phyloP scores from a whole-genome alignment of 768 basidiomycete species.

The Tulasnella sp. region DNA sequence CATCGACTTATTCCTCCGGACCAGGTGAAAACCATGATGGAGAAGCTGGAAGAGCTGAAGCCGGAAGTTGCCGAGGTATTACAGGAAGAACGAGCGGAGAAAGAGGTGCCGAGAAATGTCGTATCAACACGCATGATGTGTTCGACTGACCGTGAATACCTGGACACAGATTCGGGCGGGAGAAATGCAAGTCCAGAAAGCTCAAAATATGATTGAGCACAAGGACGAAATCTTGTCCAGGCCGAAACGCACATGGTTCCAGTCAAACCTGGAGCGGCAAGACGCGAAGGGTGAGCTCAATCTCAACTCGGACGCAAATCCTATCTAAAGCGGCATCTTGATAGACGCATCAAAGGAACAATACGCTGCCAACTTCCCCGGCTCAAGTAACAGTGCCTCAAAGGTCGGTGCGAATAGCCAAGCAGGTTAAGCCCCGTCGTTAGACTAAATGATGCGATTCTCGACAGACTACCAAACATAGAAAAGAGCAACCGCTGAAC shows the following conservation, averaged over 20 bases:
- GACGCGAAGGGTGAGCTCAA: slow-evolving; percentile 67
- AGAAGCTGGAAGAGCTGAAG: slow-evolving; percentile 70
- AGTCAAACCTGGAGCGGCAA: slow-evolving; percentile 79
- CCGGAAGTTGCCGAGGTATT: slow-evolving; percentile 78
- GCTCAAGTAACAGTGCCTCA: slow-evolving; percentile 50
- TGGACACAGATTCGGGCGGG: slow-evolving; percentile 71
- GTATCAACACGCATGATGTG: slow-evolving; percentile 28
- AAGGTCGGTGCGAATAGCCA: slow-evolving; percentile 34
- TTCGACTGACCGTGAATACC: not conserved
- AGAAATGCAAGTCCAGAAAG: slow-evolving; percentile 95
- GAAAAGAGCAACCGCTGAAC: slow-evolving; percentile 81
- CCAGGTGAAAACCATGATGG: slow-evolving; percentile 67
- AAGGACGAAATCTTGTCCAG: slow-evolving; percentile 89
- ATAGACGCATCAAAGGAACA: slow-evolving; percentile 75
- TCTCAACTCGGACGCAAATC: not conserved
- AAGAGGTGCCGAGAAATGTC: slow-evolving; percentile 59
- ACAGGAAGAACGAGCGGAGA: slow-evolving; percentile 94
- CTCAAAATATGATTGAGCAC: slow-evolving; percentile 94
- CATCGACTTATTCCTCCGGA: slow-evolving; percentile 87
- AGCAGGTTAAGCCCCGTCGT: not conserved
- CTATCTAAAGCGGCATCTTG: not conserved
- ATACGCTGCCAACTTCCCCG: slow-evolving; percentile 62
- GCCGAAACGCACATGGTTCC: slow-evolving; percentile 99
- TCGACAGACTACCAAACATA: slow-evolving; percentile 59
- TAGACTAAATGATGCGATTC: not conserved